These are phyloP conservation scores for Komagataella ulmi DNA, from an alignment of 805 yeast genomes.

Conservation along the genomic window DNA sequence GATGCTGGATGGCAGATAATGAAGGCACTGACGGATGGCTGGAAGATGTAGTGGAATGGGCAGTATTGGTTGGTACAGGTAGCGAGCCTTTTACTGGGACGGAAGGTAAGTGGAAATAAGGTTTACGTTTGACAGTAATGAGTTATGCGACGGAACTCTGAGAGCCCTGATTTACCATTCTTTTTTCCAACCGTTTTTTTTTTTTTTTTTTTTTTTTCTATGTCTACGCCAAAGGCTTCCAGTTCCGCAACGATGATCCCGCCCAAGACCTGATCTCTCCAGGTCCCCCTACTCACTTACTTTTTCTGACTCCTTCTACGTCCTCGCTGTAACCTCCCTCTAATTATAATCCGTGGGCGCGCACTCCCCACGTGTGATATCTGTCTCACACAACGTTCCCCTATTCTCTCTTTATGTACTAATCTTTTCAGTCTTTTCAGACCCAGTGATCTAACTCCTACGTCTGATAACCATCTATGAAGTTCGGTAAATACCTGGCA, in stretches of 20 bases:
- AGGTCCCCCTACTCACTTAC: background rate
- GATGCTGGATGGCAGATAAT: background rate
- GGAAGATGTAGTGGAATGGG: no score
- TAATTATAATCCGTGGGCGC: background rate
- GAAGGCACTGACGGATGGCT: background rate
- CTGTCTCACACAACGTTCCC: background rate
- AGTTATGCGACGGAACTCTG: no score
- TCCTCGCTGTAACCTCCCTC: background rate
- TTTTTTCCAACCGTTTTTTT: no score
- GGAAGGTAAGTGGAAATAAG: no score
- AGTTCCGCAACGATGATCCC: no score
- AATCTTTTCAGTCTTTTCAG: background rate
- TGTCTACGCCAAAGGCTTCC: no score
- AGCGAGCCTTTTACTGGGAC: no score
- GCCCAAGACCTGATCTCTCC: no score
- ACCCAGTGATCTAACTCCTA: background rate
- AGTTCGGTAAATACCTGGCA: constrained; percentile 92
- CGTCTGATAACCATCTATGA: constrained; percentile 28
- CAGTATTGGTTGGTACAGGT: no score
- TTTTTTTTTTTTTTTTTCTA: no score
- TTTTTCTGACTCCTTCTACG: background rate
- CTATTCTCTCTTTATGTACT: background rate
- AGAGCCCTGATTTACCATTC: no score
- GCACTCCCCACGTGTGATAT: background rate
- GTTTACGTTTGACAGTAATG: no score